Percentiles rank a stretch among this genome's conserved stretches.
phyloP scores from a whole-genome alignment of 306 rosid species.

The Phaseolus lunatus region DNA sequence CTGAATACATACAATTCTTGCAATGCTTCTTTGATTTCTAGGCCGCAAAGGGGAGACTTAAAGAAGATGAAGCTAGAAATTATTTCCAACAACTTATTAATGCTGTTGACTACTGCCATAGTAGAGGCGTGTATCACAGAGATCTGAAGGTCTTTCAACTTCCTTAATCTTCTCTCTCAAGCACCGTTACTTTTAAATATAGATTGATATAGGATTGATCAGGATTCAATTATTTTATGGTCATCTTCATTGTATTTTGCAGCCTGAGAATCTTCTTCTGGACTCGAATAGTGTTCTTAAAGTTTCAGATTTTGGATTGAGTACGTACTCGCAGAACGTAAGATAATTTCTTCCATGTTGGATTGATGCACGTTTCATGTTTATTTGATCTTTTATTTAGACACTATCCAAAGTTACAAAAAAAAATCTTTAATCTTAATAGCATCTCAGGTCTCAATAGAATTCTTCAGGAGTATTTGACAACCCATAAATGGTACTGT shows the following conservation, averaged over 20 bases:
- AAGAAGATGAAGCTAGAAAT: slow-evolving; percentile 88
- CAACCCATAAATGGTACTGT: not conserved
- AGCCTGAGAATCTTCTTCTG: slow-evolving; percentile 97
- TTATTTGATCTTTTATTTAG: slow-evolving; percentile 1
- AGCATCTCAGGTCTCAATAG: not conserved
- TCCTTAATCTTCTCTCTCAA: not conserved
- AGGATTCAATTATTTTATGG: slow-evolving; percentile 4
- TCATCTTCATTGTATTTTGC: slow-evolving; percentile 50
- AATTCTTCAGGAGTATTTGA: not conserved
- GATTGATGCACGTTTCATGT: not conserved
- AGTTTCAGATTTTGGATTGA: slow-evolving; percentile 94
- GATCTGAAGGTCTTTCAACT: slow-evolving; percentile 82
- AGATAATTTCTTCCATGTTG: slow-evolving; percentile 34
- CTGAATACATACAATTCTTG: not conserved
- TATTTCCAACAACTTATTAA: slow-evolving; percentile 91
- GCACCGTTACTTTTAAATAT: slow-evolving; percentile 13
- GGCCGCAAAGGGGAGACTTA: slow-evolving; percentile 83
- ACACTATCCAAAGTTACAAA: not conserved
- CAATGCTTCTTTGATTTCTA: slow-evolving; percentile 46
- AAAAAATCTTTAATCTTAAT: not conserved
- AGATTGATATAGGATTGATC: not conserved
- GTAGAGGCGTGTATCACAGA: slow-evolving; percentile 96
- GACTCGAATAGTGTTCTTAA: slow-evolving; percentile 78
- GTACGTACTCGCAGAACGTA: slow-evolving; percentile 79
- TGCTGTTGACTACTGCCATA: slow-evolving; percentile 97